phyloP scores from a whole-genome alignment of 768 basidiomycete genomes.

The Tulasnella calospora region DNA sequence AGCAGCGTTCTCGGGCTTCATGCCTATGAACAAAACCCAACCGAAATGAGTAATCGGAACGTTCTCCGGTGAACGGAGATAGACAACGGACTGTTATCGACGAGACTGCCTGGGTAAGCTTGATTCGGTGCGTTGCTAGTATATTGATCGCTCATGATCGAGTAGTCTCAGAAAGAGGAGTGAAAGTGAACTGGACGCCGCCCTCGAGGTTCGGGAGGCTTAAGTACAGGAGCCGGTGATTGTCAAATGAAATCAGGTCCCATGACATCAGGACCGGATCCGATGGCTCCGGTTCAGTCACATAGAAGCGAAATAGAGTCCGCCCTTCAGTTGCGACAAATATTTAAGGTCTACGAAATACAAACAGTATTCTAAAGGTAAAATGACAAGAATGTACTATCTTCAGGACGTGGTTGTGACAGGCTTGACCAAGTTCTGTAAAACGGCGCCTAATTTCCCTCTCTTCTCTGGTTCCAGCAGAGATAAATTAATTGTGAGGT shows the following conservation, averaged over 20 bases:
- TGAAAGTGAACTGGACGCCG: not conserved
- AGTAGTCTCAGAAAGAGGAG: constrained; percentile 14
- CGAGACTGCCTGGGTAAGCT: constrained; percentile 7
- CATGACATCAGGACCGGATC: constrained; percentile 8
- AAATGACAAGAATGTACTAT: not conserved
- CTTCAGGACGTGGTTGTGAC: not conserved
- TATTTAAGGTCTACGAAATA: constrained; percentile 1
- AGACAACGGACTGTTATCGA: constrained; percentile 19
- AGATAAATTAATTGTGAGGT: constrained; percentile 73
- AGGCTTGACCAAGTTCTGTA: constrained; percentile 13
- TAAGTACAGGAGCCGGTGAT: constrained; percentile 2
- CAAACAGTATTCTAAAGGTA: not conserved
- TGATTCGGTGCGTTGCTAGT: constrained; percentile 5
- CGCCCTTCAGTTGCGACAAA: not conserved
- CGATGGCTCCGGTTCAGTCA: not conserved
- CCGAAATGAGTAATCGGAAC: not conserved
- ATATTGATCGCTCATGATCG: constrained; percentile 21
- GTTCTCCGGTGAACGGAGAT: not conserved
- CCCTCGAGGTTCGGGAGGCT: constrained; percentile 6
- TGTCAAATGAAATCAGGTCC: not conserved
- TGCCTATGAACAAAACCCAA: constrained; percentile 1
- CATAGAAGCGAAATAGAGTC: not conserved
- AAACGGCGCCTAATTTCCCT: constrained; percentile 11
- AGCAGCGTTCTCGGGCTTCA: constrained; percentile 18
- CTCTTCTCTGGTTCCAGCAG: constrained; percentile 65